A percentile compares a stretch with the other conserved stretches of the same genome.
These are phyloP conservation scores for Benincasa hispida DNA, from an alignment of 306 rosid genomes.

Conservation along the genomic window DNA sequence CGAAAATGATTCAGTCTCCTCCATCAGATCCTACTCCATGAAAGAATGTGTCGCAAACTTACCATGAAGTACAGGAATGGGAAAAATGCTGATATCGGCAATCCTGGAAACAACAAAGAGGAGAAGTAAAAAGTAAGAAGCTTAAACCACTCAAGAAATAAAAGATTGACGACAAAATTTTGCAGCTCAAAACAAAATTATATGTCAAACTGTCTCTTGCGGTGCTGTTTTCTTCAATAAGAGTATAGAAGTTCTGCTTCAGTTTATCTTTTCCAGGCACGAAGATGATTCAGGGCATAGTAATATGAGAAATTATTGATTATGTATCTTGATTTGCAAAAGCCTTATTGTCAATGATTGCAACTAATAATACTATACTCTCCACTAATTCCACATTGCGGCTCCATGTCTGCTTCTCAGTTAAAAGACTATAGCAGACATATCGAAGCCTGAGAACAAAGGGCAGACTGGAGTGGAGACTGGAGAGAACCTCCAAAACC, in stretches of 20 bases:
- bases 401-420: neutral
- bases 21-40: neutral
- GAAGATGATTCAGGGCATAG: neutral
- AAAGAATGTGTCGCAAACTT: neutral
- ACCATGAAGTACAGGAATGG: slow-evolving; percentile 48
- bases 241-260: neutral
- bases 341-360: neutral
- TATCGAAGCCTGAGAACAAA: no score
- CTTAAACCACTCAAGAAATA: neutral
- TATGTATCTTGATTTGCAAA: neutral
- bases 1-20: neutral
- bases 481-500: neutral
- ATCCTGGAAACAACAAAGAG: slow-evolving; percentile 16
- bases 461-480: no score
- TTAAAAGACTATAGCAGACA: neutral
- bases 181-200: neutral
- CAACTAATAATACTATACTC: neutral
- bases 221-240: neutral
- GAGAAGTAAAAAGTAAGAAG: neutral
- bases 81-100: slow-evolving; percentile 37
- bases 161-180: neutral
- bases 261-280: neutral
- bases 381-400: neutral
- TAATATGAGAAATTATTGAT: neutral
- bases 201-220: neutral